Evolutionary conservation across 257 asterid genomes (phyloP), one percentile per base, ranked within the genome.

Genomic region (Scutellaria barbata): DNA sequence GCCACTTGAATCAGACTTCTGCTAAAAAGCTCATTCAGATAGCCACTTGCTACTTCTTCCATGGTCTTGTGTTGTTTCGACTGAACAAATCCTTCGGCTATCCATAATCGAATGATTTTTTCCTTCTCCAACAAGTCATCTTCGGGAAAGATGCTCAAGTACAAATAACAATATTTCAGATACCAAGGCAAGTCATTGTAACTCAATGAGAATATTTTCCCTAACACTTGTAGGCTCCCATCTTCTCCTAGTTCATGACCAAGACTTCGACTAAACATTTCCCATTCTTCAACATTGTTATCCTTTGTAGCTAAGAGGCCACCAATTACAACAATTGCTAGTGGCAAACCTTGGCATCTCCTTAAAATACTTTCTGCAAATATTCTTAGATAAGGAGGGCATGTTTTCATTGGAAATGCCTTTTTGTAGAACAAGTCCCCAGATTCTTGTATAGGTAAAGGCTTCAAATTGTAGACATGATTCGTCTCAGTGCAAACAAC

Each of bases 261-360:
- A 58, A 58, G 46, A 11, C 64, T 58, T 5, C 64, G 18, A 7
- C 7, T n/a, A 10, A 58, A 58, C 18, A 11, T 25, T 12, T 58
- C 64, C 64, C 68, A 62, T 42, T 66, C 72, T 16, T 66, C 71
- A 46, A 20, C 47, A 7, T 3, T 35, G 10, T 66, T 16, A 1
- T 35, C 22, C 61, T 59, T 62, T 57, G 75, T 70, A 25, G 67
- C 75, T 13, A 70, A 25, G 18, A 58, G 67, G 30, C 64, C 54
- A 5, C 74, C 64, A 20, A 68, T 68, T n/a, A 68, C 52, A 35
- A 53, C 60, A 14, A 67, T 22, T 1, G 72, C 72, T n/a, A 67
- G 62, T 7, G 67, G 75, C 67, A 68, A 42, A 5, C 73, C 63
- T 13, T 68, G 64, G 1, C 73, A 68, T 53, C 64, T 68, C 53